Conservation (phyloP, 257 asterid species). For the Voacanga thouarsii region DNA sequence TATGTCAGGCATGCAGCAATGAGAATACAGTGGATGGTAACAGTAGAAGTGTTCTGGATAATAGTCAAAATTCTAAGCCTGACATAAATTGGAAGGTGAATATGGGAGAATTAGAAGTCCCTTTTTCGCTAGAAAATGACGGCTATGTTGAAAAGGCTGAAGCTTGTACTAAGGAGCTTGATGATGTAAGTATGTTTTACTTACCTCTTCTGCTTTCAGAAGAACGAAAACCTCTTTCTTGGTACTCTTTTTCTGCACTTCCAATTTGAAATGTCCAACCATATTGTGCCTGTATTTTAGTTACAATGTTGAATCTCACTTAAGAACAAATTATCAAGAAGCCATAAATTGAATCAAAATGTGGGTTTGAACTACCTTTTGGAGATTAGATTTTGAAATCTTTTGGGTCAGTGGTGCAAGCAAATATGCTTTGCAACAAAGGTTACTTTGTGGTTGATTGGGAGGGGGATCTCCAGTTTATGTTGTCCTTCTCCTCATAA, state of each 20-base stretch:
- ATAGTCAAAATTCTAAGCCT: constrained; percentile 27
- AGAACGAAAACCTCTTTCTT: constrained; percentile 2
- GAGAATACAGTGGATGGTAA: constrained; percentile 29
- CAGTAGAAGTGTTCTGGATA: constrained; percentile 21
- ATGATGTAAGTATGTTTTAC: constrained; percentile 47
- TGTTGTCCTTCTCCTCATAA: neutral
- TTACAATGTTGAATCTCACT: neutral
- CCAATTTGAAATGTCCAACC: neutral
- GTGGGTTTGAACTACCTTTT: neutral
- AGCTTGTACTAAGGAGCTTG: constrained; percentile 67
- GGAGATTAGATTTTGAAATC: neutral
- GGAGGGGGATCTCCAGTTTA: neutral
- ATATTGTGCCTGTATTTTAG: neutral
- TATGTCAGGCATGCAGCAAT: constrained; percentile 37
- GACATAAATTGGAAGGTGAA: constrained; percentile 28
- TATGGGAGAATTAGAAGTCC: constrained; percentile 39
- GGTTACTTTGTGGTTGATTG: neutral
- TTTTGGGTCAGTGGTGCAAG: too few species aligned
- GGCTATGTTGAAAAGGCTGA: constrained; percentile 65
- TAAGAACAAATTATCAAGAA: neutral
- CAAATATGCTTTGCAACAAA: neutral
- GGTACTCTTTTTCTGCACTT: neutral
- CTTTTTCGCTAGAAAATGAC: constrained; percentile 40
- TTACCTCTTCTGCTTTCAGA: constrained; percentile 7
- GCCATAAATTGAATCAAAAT: neutral